Percentiles rank a stretch among this genome's conserved stretches.
These are phyloP conservation scores for Debaryomyces sp. DNA, from an alignment of 1,139 yeast genomes.

Conservation along the genomic window DNA sequence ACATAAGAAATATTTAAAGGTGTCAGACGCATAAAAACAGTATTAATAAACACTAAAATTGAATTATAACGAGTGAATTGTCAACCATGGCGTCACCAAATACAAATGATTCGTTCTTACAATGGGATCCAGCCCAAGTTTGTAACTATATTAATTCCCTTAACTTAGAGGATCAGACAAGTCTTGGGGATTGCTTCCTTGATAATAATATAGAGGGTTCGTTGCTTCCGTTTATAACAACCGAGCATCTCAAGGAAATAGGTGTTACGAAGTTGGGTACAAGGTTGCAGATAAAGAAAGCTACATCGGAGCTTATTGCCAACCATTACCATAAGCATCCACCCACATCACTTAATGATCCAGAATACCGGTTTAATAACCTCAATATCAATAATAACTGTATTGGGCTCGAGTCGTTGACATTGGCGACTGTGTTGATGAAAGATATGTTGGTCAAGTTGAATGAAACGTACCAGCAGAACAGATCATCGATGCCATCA, in stretches of 20 bases:
- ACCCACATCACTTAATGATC: slow-evolving; percentile 34
- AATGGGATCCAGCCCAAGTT: slow-evolving; percentile 55
- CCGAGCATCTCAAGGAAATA: slow-evolving; percentile 63
- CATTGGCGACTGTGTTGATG: slow-evolving; percentile 34
- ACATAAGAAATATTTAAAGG: neutral
- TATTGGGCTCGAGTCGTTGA: slow-evolving; percentile 37
- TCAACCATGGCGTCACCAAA: slow-evolving; percentile 16
- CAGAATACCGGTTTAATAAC: slow-evolving; percentile 30
- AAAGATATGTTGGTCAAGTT: slow-evolving; percentile 41
- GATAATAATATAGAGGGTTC: slow-evolving; percentile 65
- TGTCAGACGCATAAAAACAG: neutral
- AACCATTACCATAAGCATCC: slow-evolving; percentile 35
- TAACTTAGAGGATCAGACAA: slow-evolving; percentile 23
- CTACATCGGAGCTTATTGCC: slow-evolving; percentile 47
- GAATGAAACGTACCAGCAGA: slow-evolving; percentile 19
- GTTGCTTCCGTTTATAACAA: slow-evolving; percentile 57
- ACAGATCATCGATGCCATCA: slow-evolving; percentile 15
- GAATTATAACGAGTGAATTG: neutral
- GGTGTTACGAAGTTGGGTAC: slow-evolving; percentile 47
- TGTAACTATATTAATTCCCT: slow-evolving; percentile 34
- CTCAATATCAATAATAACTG: slow-evolving; percentile 37
- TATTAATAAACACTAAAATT: neutral
- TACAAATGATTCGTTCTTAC: slow-evolving; percentile 41
- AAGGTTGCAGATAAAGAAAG: slow-evolving; percentile 51
- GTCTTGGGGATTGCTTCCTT: slow-evolving; percentile 40